These are phyloP conservation scores for Myxozyma melibiosi DNA, from an alignment of 805 yeast genomes.

Conservation along the genomic window DNA sequence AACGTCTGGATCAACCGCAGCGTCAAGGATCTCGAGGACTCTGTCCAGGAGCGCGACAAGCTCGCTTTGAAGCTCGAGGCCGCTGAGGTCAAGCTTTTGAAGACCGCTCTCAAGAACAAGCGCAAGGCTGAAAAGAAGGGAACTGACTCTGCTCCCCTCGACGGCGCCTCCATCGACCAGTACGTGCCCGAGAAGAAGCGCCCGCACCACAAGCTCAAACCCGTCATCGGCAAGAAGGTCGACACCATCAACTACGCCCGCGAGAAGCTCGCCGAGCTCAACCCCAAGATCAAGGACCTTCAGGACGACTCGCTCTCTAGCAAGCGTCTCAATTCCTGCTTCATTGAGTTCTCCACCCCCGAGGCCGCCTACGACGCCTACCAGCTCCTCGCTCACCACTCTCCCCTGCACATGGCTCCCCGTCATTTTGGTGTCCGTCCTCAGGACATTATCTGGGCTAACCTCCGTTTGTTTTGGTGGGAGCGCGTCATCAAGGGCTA, in stretches of 20 bases:
- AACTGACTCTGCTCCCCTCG: constrained; percentile 39
- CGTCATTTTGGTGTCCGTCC: constrained; percentile 69
- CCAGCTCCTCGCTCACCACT: constrained; percentile 64
- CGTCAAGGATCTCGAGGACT: constrained; percentile 53
- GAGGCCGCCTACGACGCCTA: constrained; percentile 85
- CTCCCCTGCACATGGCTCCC: constrained; percentile 49
- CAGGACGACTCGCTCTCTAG: constrained; percentile 58
- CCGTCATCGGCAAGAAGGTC: constrained; percentile 78
- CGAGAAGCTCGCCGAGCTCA: constrained; percentile 67
- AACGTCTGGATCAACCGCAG: constrained; percentile 79
- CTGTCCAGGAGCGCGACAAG: constrained; percentile 60
- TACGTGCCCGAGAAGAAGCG: constrained; percentile 74
- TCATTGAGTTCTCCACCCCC: constrained; percentile 80
- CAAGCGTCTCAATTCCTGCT: constrained; percentile 77
- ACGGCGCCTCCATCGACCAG: constrained; percentile 13
- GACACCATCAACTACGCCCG: constrained; percentile 76
- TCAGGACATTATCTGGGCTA: constrained; percentile 82
- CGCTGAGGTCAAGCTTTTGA: constrained; percentile 61
- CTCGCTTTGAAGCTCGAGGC: constrained; percentile 66
- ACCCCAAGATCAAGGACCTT: constrained; percentile 59
- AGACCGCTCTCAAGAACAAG: constrained; percentile 63
- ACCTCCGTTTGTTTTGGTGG: constrained; percentile 59
- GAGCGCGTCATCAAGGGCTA: constrained; percentile 60
- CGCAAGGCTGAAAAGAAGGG: constrained; percentile 66
- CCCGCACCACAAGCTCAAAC: constrained; percentile 77